Conservation (phyloP, 2,329 filamentous ascomycete species). For the Nannizziopsis barbatae region DNA sequence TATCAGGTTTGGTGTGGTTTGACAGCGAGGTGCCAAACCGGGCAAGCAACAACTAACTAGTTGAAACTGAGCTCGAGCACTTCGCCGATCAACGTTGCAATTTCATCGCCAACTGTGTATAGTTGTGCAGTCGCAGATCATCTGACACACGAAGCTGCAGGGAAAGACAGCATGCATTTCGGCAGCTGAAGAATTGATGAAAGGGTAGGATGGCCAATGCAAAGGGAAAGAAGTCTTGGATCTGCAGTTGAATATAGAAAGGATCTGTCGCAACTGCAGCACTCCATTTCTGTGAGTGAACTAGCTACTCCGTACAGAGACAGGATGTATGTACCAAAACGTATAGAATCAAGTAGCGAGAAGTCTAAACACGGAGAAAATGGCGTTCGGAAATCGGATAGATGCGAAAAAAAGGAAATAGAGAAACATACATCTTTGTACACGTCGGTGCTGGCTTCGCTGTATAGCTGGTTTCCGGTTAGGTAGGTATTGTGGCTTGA, state of each 20-base stretch:
- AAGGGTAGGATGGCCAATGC: not conserved
- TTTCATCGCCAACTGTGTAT: not conserved
- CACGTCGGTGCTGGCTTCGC: conserved; percentile 62
- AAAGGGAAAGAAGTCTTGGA: conserved; percentile 1
- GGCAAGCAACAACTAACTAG: not conserved
- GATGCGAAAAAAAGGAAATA: not conserved
- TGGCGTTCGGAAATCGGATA: not conserved
- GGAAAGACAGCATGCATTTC: not conserved
- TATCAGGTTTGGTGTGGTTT: not conserved
- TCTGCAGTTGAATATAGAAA: not conserved
- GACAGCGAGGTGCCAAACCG: not conserved
- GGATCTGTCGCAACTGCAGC: no score
- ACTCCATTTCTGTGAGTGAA: no score
- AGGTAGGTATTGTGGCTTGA: conserved; percentile 94
- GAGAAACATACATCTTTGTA: conserved; percentile 57
- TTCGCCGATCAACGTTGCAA: conserved; percentile 4
- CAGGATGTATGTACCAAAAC: not conserved
- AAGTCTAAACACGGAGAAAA: not conserved
- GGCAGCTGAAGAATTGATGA: not conserved
- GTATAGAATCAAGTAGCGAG: not conserved
- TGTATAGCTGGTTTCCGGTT: conserved; percentile 72
- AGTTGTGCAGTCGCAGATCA: not conserved
- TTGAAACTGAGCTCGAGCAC: not conserved
- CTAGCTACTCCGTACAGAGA: not conserved
- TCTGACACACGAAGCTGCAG: conserved; percentile 8